A percentile compares a stretch with the other conserved stretches of the same genome.
Conservation (phyloP, 345 rosid genomes). For the Camelina neglecta region DNA sequence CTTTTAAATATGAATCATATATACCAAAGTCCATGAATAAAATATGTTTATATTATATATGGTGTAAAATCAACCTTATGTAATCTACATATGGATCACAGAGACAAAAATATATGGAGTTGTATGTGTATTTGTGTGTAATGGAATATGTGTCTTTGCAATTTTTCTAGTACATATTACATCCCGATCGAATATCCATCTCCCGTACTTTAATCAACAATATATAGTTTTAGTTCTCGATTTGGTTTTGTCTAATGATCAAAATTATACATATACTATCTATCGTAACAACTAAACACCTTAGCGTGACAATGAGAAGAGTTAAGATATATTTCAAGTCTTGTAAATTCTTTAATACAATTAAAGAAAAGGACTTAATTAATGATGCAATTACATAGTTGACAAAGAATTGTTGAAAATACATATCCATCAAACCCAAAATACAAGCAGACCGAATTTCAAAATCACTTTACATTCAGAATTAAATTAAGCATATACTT, state of each 20-base stretch:
- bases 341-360: neutral
- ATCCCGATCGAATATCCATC: neutral
- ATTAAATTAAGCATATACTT: neutral
- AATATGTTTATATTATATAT: slow-evolving; percentile 29
- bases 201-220: neutral
- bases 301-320: slow-evolving; percentile 9
- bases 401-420: slow-evolving; percentile 3
- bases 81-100: slow-evolving; percentile 32
- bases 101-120: slow-evolving; percentile 5
- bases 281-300: slow-evolving; percentile 6
- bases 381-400: neutral
- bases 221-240: neutral
- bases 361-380: neutral
- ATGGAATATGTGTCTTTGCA: slow-evolving; percentile 31
- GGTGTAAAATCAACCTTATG: slow-evolving; percentile 19
- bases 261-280: slow-evolving; percentile 3
- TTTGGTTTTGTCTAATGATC: neutral
- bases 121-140: slow-evolving; percentile 31
- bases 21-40: slow-evolving; percentile 37
- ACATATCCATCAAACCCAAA: neutral
- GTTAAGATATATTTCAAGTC: neutral
- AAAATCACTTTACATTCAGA: slow-evolving; percentile 16
- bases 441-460: slow-evolving; percentile 6
- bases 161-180: neutral
- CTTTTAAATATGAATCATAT: slow-evolving; percentile 24